Evolutionary conservation across 2,329 filamentous ascomycete species (phyloP), one percentile per base, ranked within the genome.

Genomic region (Cordyceps tenuipes): DNA sequence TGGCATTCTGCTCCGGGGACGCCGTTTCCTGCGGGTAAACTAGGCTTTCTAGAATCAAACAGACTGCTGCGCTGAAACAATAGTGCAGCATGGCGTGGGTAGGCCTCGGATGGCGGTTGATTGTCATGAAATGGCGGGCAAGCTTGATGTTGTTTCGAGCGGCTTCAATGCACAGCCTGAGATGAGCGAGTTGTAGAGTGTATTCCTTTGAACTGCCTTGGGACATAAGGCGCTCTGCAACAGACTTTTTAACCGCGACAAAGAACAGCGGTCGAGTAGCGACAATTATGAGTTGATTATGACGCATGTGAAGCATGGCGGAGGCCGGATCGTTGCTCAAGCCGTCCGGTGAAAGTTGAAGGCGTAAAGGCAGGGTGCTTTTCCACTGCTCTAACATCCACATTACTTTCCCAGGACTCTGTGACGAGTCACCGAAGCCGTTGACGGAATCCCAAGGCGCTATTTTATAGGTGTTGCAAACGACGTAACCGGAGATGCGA

Each of bases 251-350:
- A 29, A 79, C 76, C 1, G 76, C 73, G 7, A 73, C 69, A 49
- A 81, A 75, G 64, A 81, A 77, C 17, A 78, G 70, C 3, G 79
- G 78, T 0, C 79, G 76, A 31, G 78, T 71, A 12, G 77, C 72
- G 15, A 81, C 69, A 51, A 82, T 76, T n/a, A 78, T 63, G 17
- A 81, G 73, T 75, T 81, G 69, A 62, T 81, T 79, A 65, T 77
- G 75, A 57, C 70, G 68, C 78, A 82, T 80, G 62, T 82, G 79
- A 48, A 82, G 67, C 47, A 74, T 68, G 65, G 74, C 77, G 57
- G 71, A 69, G 7, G 76, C 73, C 21, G 77, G 73, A 62, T 80
- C 77, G 26, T 66, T 67, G 62, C 71, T 73, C 39, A 72, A 61
- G 2, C 67, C 68, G 23, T 71, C 67, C 3, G 70, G 68, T 6